Percentiles rank a stretch among this genome's conserved stretches.
phyloP scores from a whole-genome alignment of 1,284 basidiomycete species.

The Cutaneotrichosporon sp. region DNA sequence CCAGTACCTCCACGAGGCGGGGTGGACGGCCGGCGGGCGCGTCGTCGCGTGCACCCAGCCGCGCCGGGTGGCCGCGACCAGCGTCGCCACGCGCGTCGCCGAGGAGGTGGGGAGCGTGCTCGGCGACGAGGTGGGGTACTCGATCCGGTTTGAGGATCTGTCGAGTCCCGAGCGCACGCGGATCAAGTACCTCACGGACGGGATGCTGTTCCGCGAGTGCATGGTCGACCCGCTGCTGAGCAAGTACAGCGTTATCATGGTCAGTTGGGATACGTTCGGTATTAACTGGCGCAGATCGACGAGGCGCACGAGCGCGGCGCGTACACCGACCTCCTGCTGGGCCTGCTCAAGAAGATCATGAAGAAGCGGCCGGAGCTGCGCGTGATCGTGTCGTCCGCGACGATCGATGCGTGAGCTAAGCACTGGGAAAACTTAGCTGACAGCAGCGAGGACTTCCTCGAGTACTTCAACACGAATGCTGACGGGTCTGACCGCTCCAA shows the following conservation, averaged over 20 bases:
- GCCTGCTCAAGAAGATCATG: constrained; percentile 91
- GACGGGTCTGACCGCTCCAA: constrained; percentile 48
- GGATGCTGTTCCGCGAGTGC: constrained; percentile 94
- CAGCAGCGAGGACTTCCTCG: constrained; percentile 66
- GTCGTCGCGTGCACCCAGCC: constrained; percentile 92
- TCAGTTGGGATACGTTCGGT: constrained; percentile 53
- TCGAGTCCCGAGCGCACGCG: constrained; percentile 76
- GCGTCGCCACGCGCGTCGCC: constrained; percentile 86
- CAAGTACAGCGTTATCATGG: constrained; percentile 93
- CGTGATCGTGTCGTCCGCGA: constrained; percentile 91
- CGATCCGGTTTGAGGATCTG: constrained; percentile 95
- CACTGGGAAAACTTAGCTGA: background rate
- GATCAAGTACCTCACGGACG: constrained; percentile 98
- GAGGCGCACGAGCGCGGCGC: constrained; percentile 96
- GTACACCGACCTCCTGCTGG: constrained; percentile 90
- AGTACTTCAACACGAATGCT: constrained; percentile 73
- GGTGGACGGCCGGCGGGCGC: constrained; percentile 77
- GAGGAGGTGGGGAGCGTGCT: constrained; percentile 80
- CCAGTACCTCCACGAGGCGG: constrained; percentile 87
- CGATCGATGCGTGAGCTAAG: constrained; percentile 72
- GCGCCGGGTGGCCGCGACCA: constrained; percentile 90
- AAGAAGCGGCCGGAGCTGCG: constrained; percentile 84
- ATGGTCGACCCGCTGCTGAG: constrained; percentile 84
- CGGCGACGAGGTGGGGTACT: constrained; percentile 97
- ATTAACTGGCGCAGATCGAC: constrained; percentile 67